Evolutionary conservation across 2,329 filamentous ascomycete species (phyloP), one percentile per base, ranked within the genome.

Genomic region (Aureobasidium sp.): DNA sequence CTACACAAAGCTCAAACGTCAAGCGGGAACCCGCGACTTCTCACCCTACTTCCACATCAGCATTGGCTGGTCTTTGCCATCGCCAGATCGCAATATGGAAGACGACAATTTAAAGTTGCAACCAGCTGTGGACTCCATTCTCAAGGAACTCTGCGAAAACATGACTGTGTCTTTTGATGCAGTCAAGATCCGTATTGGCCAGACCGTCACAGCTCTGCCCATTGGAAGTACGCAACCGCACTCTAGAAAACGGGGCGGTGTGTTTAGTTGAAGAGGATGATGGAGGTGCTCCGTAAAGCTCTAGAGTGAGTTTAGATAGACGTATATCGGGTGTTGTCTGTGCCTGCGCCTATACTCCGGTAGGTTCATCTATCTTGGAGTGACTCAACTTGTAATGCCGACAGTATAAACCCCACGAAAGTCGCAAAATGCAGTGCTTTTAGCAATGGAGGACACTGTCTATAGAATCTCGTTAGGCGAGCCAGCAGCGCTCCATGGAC

Each of bases 41-140:
- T 62, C 60, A 4, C 48, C 48, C 12, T 62, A 62, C 25, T 97
- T 97, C 70, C 94, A 99, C 74, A 78, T 97, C 64, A 96, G 91
- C 49, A 84, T 99, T 62, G 94, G 88, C 0, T 97, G 93, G 94
- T 88, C 84, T 1, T 80, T 93, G 65, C 74, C 78, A 25, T 41
- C 39, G 11, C 29, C 48, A 31, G 59, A 59, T 11, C 42, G 29
- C 9, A 36, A 61, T 2, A 31, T 63, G 22, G 51, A 51, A 41
- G 58, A 56, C 14, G 36, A 61, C 7, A 39, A 45, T 63, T 25
- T 61, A 61, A 3, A 71, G 59, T 41, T 47, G 22, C 27, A 63
- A 20, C 36, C 64, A 27, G 36, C 58, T 45, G 36, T 69, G 34
- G 51, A 61, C 8, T 53, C 63, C 12, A 53, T 69, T 11, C 44